A percentile compares a stretch with the other conserved stretches of the same genome.
Evolutionary conservation across 768 basidiomycete genomes (phyloP).

Genomic region (Mycena kentingensis): DNA sequence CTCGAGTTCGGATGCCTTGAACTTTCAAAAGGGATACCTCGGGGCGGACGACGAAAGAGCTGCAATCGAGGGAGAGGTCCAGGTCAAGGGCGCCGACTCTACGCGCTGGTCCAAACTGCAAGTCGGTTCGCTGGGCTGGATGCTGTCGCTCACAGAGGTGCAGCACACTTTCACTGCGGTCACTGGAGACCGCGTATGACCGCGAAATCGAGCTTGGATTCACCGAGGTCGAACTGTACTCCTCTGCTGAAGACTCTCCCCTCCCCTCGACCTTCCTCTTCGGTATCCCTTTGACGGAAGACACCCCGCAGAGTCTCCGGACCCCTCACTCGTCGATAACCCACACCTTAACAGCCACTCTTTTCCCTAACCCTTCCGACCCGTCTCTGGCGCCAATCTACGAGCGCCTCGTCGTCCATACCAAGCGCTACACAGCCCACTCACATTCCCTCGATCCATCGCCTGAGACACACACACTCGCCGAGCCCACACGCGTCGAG

Average conservation of each 20-base stretch:
- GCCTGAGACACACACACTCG: constrained; percentile 59
- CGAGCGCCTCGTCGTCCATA: constrained; percentile 67
- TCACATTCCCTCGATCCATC: constrained; percentile 53
- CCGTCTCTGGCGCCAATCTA: constrained; percentile 40
- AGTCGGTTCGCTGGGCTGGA: constrained; percentile 37
- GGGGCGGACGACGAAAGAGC: constrained; percentile 83
- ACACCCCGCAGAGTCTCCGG: constrained; percentile 82
- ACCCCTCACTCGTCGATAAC: constrained; percentile 73
- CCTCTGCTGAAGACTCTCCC: constrained; percentile 33
- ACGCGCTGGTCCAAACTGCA: constrained; percentile 70
- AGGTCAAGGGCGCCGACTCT: constrained; percentile 69
- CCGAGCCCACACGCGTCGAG: constrained; percentile 66
- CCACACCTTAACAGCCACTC: constrained; percentile 68
- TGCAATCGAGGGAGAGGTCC: constrained; percentile 85
- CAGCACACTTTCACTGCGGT: constrained; percentile 68
- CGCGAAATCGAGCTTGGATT: constrained; percentile 67
- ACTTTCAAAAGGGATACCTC: constrained; percentile 85
- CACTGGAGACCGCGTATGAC: constrained; percentile 63
- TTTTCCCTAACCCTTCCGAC: constrained; percentile 59
- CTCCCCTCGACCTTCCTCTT: constrained; percentile 75
- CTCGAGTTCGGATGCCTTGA: constrained; percentile 66
- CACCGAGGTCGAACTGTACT: constrained; percentile 58
- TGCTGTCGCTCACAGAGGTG: constrained; percentile 16
- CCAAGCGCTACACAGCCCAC: constrained; percentile 73
- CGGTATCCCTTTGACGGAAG: constrained; percentile 73